Evolutionary conservation across 2,329 filamentous ascomycete species (phyloP).

Genomic region (Tolypocladium ophioglossoides): DNA sequence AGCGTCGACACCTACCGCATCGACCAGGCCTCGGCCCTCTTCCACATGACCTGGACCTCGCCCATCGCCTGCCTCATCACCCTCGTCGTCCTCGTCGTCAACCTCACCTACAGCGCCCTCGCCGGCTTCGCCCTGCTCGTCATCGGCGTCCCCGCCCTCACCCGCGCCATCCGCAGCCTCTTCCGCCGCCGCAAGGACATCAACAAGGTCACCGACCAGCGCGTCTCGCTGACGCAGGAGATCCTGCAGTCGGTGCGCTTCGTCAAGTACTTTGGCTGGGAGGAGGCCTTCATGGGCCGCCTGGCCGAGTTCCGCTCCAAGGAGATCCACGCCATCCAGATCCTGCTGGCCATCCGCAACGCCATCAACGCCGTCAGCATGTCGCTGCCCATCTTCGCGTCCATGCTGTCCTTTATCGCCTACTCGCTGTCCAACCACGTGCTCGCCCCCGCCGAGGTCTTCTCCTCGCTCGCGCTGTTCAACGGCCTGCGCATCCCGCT

Average conservation of each 20-base stretch:
- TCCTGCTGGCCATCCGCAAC: slow-evolving; percentile 73
- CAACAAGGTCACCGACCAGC: slow-evolving; percentile 89
- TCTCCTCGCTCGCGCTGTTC: slow-evolving; percentile 90
- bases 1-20: slow-evolving; percentile 90
- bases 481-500: slow-evolving; percentile 84
- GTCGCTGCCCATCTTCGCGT: slow-evolving; percentile 85
- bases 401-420: slow-evolving; percentile 90
- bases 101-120: slow-evolving; percentile 81
- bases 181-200: slow-evolving; percentile 68
- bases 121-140: slow-evolving; percentile 78
- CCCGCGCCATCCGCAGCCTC: slow-evolving; percentile 63
- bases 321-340: slow-evolving; percentile 78
- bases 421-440: slow-evolving; percentile 55
- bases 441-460: slow-evolving; percentile 67
- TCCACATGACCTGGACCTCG: slow-evolving; percentile 85
- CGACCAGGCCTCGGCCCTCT: slow-evolving; percentile 77
- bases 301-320: slow-evolving; percentile 61
- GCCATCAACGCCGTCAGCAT: slow-evolving; percentile 75
- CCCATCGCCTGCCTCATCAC: slow-evolving; percentile 72
- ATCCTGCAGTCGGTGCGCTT: slow-evolving; percentile 86
- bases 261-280: slow-evolving; percentile 96
- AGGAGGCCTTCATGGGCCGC: slow-evolving; percentile 71
- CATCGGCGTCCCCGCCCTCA: slow-evolving; percentile 67
- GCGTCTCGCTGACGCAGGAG: slow-evolving; percentile 85
- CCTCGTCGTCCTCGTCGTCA: slow-evolving; percentile 70